Base-by-base conservation (phyloP, 2,329 filamentous ascomycete species). In the Hypoxylon sp. region DNA sequence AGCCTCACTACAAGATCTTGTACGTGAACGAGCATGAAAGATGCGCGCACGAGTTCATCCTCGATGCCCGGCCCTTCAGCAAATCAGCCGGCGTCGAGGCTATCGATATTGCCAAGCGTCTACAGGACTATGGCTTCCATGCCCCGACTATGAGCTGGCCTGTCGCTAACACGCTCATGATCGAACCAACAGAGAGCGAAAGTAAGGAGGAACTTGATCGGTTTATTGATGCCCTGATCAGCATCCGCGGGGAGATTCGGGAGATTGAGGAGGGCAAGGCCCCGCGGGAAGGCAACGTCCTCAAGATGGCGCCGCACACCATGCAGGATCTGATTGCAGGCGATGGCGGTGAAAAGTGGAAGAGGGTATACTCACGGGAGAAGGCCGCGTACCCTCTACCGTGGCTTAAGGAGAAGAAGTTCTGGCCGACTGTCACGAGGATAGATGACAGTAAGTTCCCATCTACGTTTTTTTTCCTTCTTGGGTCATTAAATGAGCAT, bases 41-140 rank as follows among this genome's bases (percentile, higher is more conserved):
- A 62, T 98, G 95, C 79, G 95, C 95, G 0, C 95, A 98, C 85
- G 95, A 98, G 82, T 98, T 98, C 83, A 98, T 98, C 80, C 88
- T 98, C 35, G 95, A 98, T 75, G 88, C 91, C 5, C 92, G 95
- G 22, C 88, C 89, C 24, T 97, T 98, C 86, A 92, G 93, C 78
- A 91, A 94, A 59, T 89, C 90, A 0, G 89, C 92, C 5, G 94
- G 93, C 26, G 84, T 98, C 74, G 94, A 98, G 82, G 95, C 92
- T 31, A 96, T 97, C 74, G 95, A 98, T 78, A 92, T 98, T 72
- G 95, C 95, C 77, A 98, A 98, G 86, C 93, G 95, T 70, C 89
- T 98, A 19, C 94, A 98, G 81, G 95, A 98, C 79, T 98, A 97
- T 79, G 95, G 95, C 46, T 98, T 98, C 88, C 95, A 98, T 81